Percentiles rank a stretch among this genome's conserved stretches.
These are phyloP conservation scores for Pseudocercospora pini-densiflorae DNA, from an alignment of 2,329 filamentous ascomycete genomes.

Conservation along the genomic window DNA sequence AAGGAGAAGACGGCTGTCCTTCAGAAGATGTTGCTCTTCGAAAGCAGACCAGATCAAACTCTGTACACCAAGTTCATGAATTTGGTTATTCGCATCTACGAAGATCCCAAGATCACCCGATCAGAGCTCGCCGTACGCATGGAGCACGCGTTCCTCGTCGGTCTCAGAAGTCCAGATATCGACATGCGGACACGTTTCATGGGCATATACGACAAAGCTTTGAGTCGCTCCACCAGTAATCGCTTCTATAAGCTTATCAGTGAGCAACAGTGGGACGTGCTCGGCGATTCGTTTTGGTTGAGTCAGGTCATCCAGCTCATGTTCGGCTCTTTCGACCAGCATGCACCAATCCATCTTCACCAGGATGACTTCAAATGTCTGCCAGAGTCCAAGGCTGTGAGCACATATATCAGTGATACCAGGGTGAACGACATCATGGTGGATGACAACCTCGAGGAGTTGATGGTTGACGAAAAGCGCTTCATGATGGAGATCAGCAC, in stretches of 20 bases:
- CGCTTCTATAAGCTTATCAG: conserved; percentile 87
- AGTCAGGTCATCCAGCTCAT: conserved; percentile 93
- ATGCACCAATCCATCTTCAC: conserved; percentile 76
- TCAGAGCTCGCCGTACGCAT: conserved; percentile 96
- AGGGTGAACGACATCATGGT: conserved; percentile 68
- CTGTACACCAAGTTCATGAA: conserved; percentile 93
- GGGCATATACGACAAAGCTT: conserved; percentile 90
- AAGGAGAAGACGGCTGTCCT: conserved; percentile 99
- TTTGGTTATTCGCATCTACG: conserved; percentile 96
- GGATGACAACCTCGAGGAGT: conserved; percentile 79
- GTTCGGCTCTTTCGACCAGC: conserved; percentile 87
- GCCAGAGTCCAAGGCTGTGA: conserved; percentile 73
- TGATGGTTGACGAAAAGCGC: conserved; percentile 78
- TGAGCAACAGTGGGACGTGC: conserved; percentile 95
- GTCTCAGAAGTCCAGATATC: conserved; percentile 88
- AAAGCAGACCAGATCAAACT: conserved; percentile 78
- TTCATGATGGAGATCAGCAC: conserved; percentile 85
- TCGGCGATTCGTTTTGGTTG: conserved; percentile 95
- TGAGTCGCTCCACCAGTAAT: conserved; percentile 89
- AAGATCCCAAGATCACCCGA: conserved; percentile 92
- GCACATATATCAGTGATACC: conserved; percentile 72
- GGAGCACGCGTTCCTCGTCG: conserved; percentile 97
- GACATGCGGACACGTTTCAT: conserved; percentile 98
- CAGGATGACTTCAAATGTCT: conserved; percentile 81
- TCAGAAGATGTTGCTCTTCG: conserved; percentile 99